These are phyloP conservation scores for Nothophytophthora sp. DNA, from an alignment of 352 stramenopile species.

Conservation along the genomic window DNA sequence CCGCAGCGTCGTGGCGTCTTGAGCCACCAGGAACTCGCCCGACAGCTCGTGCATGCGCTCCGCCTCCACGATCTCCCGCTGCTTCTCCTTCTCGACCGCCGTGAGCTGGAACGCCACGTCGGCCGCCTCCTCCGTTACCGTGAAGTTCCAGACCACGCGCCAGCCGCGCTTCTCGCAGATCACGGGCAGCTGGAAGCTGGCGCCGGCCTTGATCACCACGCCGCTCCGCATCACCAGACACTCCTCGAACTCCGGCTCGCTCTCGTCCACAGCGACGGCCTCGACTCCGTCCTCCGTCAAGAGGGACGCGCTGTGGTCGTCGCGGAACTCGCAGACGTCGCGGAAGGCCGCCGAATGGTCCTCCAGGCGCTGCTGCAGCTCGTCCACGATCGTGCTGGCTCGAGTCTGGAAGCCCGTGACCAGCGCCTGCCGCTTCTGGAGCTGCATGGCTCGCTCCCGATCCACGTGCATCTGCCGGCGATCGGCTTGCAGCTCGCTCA, in stretches of 20 bases:
- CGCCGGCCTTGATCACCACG: conserved; percentile 78
- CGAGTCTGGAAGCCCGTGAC: conserved; percentile 44
- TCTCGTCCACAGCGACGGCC: neutral
- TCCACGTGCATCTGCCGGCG: conserved; percentile 39
- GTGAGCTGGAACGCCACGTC: conserved; percentile 62
- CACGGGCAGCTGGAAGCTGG: conserved; percentile 69
- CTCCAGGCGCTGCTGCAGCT: conserved; percentile 55
- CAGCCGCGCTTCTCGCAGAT: conserved; percentile 61
- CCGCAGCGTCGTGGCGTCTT: conserved; percentile 41
- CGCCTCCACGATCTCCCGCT: conserved; percentile 36
- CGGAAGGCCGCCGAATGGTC: conserved; percentile 62
- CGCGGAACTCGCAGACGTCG: conserved; percentile 61
- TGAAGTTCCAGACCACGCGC: conserved; percentile 84
- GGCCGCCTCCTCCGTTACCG: conserved; percentile 63
- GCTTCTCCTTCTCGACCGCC: conserved; percentile 8
- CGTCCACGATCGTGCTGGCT: conserved; percentile 33
- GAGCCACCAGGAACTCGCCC: conserved; percentile 44
- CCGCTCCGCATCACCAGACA: conserved; percentile 74
- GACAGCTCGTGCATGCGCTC: conserved; percentile 59
- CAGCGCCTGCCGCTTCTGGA: conserved; percentile 42
- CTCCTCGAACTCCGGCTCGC: conserved; percentile 54
- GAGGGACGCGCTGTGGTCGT: conserved; percentile 19
- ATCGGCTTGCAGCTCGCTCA: conserved; percentile 30
- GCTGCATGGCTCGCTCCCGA: conserved; percentile 33
- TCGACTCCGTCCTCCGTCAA: neutral